Evolutionary conservation across 306 rosid genomes (phyloP).

Genomic region (Sechiopsis laciniata): DNA sequence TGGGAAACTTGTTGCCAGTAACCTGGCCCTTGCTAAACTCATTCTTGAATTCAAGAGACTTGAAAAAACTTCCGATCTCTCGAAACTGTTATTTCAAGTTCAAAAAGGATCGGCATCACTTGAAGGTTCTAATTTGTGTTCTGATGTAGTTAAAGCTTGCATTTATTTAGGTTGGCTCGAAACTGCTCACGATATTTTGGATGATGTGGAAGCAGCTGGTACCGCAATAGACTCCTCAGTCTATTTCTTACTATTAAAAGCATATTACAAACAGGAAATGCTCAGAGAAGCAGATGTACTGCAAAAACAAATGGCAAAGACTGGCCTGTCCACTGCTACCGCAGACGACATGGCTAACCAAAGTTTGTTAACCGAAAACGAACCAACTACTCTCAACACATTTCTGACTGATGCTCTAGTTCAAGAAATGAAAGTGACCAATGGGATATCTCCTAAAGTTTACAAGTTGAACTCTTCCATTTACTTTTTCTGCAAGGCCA

Average conservation of each 20-base stretch:
- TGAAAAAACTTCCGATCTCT: conserved; percentile 48
- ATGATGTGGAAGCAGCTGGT: conserved; percentile 52
- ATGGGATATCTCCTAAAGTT: conserved; percentile 29
- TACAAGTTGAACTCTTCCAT: conserved; percentile 64
- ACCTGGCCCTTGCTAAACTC: conserved; percentile 58
- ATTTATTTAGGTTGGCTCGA: conserved; percentile 80
- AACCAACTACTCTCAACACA: conserved; percentile 25
- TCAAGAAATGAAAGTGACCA: conserved; percentile 38
- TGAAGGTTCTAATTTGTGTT: conserved; percentile 49
- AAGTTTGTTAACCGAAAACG: conserved; percentile 9
- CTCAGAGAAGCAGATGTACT: conserved; percentile 61
- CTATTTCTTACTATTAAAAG: conserved; percentile 45
- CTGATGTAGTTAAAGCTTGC: conserved; percentile 55
- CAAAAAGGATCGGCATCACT: conserved; percentile 39
- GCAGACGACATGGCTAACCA: conserved; percentile 35
- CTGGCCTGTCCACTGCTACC: conserved; percentile 23
- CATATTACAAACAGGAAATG: conserved; percentile 53
- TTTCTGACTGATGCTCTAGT: conserved; percentile 44
- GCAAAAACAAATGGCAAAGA: conserved; percentile 55
- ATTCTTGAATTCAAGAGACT: conserved; percentile 41
- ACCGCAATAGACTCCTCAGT: conserved; percentile 32
- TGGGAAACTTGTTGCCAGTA: conserved; percentile 62
- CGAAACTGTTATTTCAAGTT: conserved; percentile 50
- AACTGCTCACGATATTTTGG: conserved; percentile 81
- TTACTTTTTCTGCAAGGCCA: conserved; percentile 75